Evolutionary conservation across 805 yeast genomes (phyloP), one percentile per base, ranked within the genome.

Genomic region (Brettanomyces anomalus): DNA sequence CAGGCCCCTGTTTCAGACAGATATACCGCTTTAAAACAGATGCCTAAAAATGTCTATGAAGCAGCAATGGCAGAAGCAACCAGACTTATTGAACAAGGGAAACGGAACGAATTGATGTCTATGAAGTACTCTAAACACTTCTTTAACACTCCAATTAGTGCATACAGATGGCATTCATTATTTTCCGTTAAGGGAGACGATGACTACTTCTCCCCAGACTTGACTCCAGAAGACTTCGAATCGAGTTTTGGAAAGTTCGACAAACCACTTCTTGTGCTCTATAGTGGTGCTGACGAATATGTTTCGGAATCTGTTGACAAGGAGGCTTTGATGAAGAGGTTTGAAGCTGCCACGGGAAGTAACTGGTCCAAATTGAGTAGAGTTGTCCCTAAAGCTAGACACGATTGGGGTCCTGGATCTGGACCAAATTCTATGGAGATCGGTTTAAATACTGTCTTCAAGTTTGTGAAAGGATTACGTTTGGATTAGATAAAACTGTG

Each of bases 1-100:
- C 94, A 86, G 55, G 95, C 90, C 0, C 77, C 89, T 0, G 87
- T 76, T 0, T 80, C 88, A 5, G 89, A 81, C 52, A 55, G 79
- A 40, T 80, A 76, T 48, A 72, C 76, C 1, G 50, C 68, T 28
- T 40, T 44, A 7, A 20, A 26, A 15, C 13, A 10, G 2, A 33
- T 14, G 6, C 48, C 48, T 3, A 26, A 56, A 16, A 53, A 54
- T 1, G 44, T 46, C 4, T 37, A 57, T 7, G 46, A 46, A 8
- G 50, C 47, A 24, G 37, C 52, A 11, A 8, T 55, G 13, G 43
- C 52, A 3, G 50, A 61, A 46, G 74, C 75, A 26, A 49, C 54
- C n/a, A 57, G 64, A 2, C 55, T 70, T 44, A 66, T 73, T 3
- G 54, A 58, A 0, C 55, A 62, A 21, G 80, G 80, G 4, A 67